phyloP scores from a whole-genome alignment of 768 basidiomycete genomes.

The Steccherinum ochraceum region DNA sequence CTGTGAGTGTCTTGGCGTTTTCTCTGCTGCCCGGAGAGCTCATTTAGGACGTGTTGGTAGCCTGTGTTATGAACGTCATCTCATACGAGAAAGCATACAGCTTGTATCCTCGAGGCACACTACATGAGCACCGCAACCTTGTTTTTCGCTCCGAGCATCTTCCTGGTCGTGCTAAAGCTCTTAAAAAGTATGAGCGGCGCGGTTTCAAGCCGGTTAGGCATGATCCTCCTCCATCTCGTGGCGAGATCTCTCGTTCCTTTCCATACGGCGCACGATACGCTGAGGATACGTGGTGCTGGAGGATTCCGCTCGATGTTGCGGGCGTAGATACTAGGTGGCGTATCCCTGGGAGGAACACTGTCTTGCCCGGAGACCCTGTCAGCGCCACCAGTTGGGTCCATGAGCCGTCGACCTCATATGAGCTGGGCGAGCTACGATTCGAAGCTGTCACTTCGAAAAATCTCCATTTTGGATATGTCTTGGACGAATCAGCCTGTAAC shows the following conservation, averaged over 20 bases:
- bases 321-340: not conserved
- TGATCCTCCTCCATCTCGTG: not conserved
- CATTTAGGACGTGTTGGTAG: not conserved
- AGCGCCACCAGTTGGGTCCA: not conserved
- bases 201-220: slow-evolving; percentile 30
- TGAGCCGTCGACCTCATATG: no score
- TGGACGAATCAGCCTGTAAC: no score
- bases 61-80: slow-evolving; percentile 41
- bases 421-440: no score
- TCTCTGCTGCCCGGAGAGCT: no score
- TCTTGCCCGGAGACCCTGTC: not conserved
- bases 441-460: no score
- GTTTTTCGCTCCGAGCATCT: not conserved
- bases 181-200: slow-evolving; percentile 29
- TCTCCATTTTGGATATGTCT: no score
- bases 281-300: slow-evolving; percentile 15
- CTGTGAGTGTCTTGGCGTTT: slow-evolving; percentile 25
- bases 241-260: not conserved
- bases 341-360: no score
- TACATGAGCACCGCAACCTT: slow-evolving; percentile 27
- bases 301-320: slow-evolving; percentile 6
- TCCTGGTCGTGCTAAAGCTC: not conserved
- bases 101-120: slow-evolving; percentile 36
- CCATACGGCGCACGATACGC: slow-evolving; percentile 8
- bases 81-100: slow-evolving; percentile 33